Evolutionary conservation across 2,329 filamentous ascomycete genomes (phyloP).

Genomic region (Pseudocercospora fijiensis): DNA sequence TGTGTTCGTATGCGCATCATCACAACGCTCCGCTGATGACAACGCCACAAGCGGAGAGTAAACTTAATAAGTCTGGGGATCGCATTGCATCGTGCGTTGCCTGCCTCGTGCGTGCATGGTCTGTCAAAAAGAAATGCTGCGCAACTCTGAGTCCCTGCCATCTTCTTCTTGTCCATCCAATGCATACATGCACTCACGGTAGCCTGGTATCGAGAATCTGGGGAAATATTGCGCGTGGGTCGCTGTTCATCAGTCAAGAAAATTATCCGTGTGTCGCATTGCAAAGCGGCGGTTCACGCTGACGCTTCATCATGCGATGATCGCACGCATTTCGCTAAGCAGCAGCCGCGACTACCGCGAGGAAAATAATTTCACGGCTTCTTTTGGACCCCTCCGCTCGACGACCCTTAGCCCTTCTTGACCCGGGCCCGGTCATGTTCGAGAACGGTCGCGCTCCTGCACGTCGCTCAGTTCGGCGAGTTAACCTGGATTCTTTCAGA

Average conservation of each 20-base stretch:
- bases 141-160: neutral
- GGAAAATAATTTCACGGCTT: neutral
- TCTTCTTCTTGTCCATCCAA: neutral
- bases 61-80: neutral
- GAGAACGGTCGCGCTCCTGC: conserved; percentile 1
- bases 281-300: neutral
- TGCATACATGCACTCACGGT: neutral
- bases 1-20: conserved; percentile 3
- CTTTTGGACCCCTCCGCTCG: neutral
- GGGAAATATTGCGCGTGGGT: neutral
- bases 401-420: too few relatives aligned
- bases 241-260: neutral
- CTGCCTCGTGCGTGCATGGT: neutral
- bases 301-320: neutral
- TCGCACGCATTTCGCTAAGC: conserved; percentile 8
- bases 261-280: neutral
- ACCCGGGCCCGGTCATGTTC: neutral
- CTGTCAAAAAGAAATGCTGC: neutral
- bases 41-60: neutral
- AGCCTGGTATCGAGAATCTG: neutral
- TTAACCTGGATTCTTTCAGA: neutral
- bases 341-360: conserved; percentile 7
- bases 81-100: neutral
- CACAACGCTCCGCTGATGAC: neutral
- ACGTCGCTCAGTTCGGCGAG: neutral